Conservation (phyloP, 75 land plant genomes). For the Cryptomeria japonica region DNA sequence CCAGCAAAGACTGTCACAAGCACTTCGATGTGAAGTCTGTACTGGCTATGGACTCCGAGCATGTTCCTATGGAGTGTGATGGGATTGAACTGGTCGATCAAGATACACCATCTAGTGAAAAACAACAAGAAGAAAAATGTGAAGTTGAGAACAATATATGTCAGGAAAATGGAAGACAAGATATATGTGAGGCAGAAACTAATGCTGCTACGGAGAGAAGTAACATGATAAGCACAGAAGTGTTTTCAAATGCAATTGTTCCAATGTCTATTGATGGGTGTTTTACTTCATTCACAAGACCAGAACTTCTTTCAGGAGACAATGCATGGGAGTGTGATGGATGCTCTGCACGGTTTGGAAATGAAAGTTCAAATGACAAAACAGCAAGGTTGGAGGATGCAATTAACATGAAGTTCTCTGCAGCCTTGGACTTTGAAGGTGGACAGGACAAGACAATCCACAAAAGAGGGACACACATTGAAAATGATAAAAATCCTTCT, state of each 20-base stretch:
- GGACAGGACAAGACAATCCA: neutral
- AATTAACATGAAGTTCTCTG: neutral
- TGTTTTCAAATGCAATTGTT: conserved; percentile 45
- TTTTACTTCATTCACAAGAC: conserved; percentile 64
- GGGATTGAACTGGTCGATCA: conserved; percentile 51
- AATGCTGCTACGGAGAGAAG: conserved; percentile 12
- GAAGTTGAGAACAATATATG: conserved; percentile 8
- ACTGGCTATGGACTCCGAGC: conserved; percentile 16
- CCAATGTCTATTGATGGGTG: conserved; percentile 80
- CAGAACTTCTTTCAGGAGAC: conserved; percentile 81
- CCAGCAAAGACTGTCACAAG: neutral
- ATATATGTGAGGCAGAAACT: neutral
- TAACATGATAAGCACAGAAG: conserved; percentile 53
- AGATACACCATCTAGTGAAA: conserved; percentile 31
- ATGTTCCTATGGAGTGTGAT: conserved; percentile 33
- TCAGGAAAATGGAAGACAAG: conserved; percentile 23
- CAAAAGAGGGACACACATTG: neutral
- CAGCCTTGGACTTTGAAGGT: neutral
- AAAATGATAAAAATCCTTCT: neutral
- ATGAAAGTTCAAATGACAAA: neutral
- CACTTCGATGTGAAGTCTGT: conserved; percentile 15
- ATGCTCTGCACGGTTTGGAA: conserved; percentile 31
- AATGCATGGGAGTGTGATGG: conserved; percentile 91
- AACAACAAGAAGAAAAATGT: neutral
- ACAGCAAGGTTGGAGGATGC: neutral